Base-by-base conservation (phyloP, 768 basidiomycete genomes). In the Crepidotus variabilis region DNA sequence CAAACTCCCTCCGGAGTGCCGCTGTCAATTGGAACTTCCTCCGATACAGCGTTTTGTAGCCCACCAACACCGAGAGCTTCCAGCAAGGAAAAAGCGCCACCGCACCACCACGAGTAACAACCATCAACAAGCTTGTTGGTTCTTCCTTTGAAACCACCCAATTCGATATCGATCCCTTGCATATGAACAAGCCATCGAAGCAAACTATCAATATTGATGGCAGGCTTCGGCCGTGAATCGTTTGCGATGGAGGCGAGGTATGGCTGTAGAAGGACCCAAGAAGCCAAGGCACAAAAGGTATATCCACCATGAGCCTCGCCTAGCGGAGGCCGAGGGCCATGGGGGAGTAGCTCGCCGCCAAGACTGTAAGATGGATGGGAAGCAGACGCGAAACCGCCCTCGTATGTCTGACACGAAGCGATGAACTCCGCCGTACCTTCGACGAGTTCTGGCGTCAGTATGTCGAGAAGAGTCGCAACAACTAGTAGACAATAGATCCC, bases 31-130 rank as follows among this genome's bases (percentile, higher is more conserved):
- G 63, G 63, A 13, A 67, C 69, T 23, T 65, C 66, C 7, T 68
- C 69, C 23, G 71, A 65, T 47, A 66, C 71, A 9, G 72, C 69
- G 61, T 75, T 72, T 45, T 68, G 65, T 32, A 70, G 51, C 3
- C 61, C 80, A 16, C 64, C 77, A 54, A 78, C 68, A 11, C 78
- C 77, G 0, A 85, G 63, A 23, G 82, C 84, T 56, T 91, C 90
- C 0, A 97, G 72, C 7, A 98, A 72, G 0, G 82, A 78, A 66
- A 97, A 92, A 14, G 88, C 80, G 0, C 95, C 95, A 1, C 92
- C 97, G 21, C 93, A 91, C 97, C 96, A 99, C 97, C 97, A 99
- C n/a, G 90, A 87, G 71, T 99, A 99, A 71, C 97, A 99, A 3
- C 96, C 97, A 64, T 99, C 97, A 0, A 99, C 96, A n/a, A 99